A percentile compares a stretch with the other conserved stretches of the same genome.
Evolutionary conservation across 202 grass and related monocot species (phyloP).

Genomic region (Brachypodium distachyon): DNA sequence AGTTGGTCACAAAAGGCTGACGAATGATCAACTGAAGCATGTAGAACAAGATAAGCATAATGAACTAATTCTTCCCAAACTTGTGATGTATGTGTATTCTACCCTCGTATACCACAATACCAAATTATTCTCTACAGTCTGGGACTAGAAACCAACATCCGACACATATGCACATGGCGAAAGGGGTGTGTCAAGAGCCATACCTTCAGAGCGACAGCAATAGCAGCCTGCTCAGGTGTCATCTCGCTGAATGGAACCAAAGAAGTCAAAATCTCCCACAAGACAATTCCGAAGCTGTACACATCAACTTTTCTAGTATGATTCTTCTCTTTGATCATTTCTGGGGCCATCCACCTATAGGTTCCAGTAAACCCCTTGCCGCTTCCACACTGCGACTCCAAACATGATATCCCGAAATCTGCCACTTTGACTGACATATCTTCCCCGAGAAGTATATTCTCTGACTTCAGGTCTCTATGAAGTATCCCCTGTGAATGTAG

Average conservation of each 20-base stretch:
- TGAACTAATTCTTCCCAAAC: neutral
- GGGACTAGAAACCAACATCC: neutral
- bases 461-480: constrained; percentile 94
- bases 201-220: constrained; percentile 96
- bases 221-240: constrained; percentile 87
- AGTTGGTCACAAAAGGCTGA: neutral
- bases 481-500: constrained; percentile 89
- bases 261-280: constrained; percentile 95
- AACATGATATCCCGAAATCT: constrained; percentile 95
- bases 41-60: too few relatives aligned
- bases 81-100: neutral
- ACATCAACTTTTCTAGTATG: constrained; percentile 96
- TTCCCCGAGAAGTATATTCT: constrained; percentile 92
- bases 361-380: constrained; percentile 92
- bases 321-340: constrained; percentile 92
- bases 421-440: constrained; percentile 94
- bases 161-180: neutral
- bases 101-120: neutral
- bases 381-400: constrained; percentile 82
- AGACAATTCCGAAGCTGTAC: constrained; percentile 92
- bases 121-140: neutral
- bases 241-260: constrained; percentile 84
- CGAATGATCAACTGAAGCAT: too few relatives aligned
- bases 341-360: constrained; percentile 96
- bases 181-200: neutral